Evolutionary conservation across 306 rosid species (phyloP).

Genomic region (Bauhinia variegata): DNA sequence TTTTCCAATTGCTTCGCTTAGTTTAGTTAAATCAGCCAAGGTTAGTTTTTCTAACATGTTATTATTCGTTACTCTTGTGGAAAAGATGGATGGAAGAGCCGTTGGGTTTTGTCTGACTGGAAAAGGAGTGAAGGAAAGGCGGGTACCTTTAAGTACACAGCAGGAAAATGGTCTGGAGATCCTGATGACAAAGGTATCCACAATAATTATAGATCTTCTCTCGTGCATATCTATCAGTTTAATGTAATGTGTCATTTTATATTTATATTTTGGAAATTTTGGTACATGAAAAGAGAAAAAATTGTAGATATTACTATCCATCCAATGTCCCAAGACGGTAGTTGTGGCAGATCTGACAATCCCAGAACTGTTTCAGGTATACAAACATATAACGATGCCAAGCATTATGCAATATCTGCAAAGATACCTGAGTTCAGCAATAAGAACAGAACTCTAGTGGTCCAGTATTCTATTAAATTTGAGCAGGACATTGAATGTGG

Average conservation of each 20-base stretch:
- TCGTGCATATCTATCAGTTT: slow-evolving; percentile 7
- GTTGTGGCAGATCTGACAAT: slow-evolving; percentile 14
- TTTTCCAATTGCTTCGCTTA: slow-evolving; percentile 1
- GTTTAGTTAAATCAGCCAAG: not conserved
- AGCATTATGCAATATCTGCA: slow-evolving; percentile 87
- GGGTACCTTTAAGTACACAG: slow-evolving; percentile 71
- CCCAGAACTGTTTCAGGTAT: slow-evolving; percentile 61
- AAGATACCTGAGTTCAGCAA: slow-evolving; percentile 80
- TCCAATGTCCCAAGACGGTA: not conserved
- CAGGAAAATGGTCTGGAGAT: slow-evolving; percentile 81
- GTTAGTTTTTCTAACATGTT: slow-evolving; percentile 6
- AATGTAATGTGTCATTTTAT: slow-evolving; percentile 2
- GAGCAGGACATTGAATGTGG: slow-evolving; percentile 99
- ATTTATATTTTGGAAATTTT: not conserved
- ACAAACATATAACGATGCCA: slow-evolving; percentile 88
- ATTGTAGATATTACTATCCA: not conserved
- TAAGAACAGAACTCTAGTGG: slow-evolving; percentile 73
- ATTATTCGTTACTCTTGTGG: slow-evolving; percentile 13
- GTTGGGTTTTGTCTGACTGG: slow-evolving; percentile 84
- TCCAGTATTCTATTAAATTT: slow-evolving; percentile 85
- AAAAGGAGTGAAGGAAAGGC: slow-evolving; percentile 85
- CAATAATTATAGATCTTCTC: not conserved
- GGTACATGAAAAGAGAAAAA: not conserved
- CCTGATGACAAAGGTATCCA: slow-evolving; percentile 73
- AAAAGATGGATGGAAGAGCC: slow-evolving; percentile 77